Conservation (phyloP, 2,329 filamentous ascomycete species). For the Penicillium sp. region DNA sequence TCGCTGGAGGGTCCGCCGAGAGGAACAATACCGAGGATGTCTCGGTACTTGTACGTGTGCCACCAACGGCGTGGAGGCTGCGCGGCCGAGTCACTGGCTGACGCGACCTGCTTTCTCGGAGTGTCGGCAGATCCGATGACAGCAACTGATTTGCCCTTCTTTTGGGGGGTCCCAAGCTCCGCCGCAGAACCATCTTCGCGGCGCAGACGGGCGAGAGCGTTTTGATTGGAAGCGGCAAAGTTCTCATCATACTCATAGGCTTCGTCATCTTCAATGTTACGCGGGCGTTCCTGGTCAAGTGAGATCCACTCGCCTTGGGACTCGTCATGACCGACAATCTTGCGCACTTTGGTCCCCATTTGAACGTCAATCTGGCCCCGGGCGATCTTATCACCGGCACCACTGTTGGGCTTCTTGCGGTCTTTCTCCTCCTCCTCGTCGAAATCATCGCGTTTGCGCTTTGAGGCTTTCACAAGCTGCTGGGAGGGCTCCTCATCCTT, state of each 20-base stretch:
- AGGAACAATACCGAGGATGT: conserved; percentile 72
- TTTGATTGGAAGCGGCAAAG: conserved; percentile 26
- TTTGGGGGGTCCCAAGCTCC: conserved; percentile 19
- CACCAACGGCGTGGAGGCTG: conserved; percentile 47
- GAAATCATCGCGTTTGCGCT: conserved; percentile 39
- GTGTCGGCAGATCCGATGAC: conserved; percentile 17
- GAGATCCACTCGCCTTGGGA: conserved; percentile 31
- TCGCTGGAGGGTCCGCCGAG: conserved; percentile 39
- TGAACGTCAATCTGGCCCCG: conserved; percentile 40
- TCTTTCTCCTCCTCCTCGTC: conserved; percentile 39
- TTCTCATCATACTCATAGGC: conserved; percentile 30
- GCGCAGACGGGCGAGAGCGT: conserved; percentile 28
- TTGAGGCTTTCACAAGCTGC: conserved; percentile 25
- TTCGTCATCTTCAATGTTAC: conserved; percentile 26
- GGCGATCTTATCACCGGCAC: conserved; percentile 51
- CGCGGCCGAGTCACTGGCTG: conserved; percentile 21
- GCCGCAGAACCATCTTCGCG: conserved; percentile 17
- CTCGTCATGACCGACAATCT: conserved; percentile 39
- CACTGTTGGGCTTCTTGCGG: conserved; percentile 43
- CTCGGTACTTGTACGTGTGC: conserved; percentile 88
- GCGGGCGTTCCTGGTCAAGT: conserved; percentile 26
- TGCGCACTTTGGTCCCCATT: conserved; percentile 45
- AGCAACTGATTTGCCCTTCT: conserved; percentile 13
- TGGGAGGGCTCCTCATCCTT: conserved; percentile 20
- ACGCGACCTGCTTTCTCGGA: conserved; percentile 22